Base-by-base conservation (phyloP, 805 yeast species). In the Priceomyces medius region DNA sequence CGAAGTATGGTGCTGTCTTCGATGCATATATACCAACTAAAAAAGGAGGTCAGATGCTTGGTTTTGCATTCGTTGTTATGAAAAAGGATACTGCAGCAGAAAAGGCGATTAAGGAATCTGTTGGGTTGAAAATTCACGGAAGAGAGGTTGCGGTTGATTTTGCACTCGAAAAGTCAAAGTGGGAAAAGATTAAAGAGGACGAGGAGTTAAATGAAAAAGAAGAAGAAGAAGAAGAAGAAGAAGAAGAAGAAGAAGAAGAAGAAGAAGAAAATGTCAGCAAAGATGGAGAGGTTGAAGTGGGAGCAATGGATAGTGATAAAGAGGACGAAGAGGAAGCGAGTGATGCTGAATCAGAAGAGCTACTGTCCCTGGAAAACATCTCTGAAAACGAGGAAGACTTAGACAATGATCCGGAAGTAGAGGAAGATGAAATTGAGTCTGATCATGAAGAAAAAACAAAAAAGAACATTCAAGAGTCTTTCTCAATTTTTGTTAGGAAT, bases 51-150 rank as follows among this genome's bases (percentile, higher is more conserved):
- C 82, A 79, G 59, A 85, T 93, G 93, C 71, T 84, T 45, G 99
- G 99, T 8, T 93, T 91, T 75, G 99, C 89, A 0, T 93, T 93
- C 62, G 89, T 93, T 7, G 85, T 93, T 0, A 85, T 93, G 96
- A 80, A 80, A 56, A 87, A 84, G 55, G 73, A 80, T 47, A 66
- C 78, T 20, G 80, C 83, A 47, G 98, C 99, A 37, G 83, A 79
- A 51, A 73, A 69, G 42, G 98, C 97, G 1, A 80, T 90, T 26
- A 86, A 86, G 53, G 88, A 76, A 24, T 71, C 81, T 17, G 76
- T 72, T 38, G 96, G 85, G 6, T 65, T 90, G 58, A 81, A 87
- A 62, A 86, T 93, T 40, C 88, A 81, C 53, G 97, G 89, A 2
- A 80, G 99, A 64, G 83, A 80, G 48, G 97, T 93, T 36, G 93